Evolutionary conservation across 2,329 filamentous ascomycete genomes (phyloP).

Genomic region (Metarhizium robertsii): DNA sequence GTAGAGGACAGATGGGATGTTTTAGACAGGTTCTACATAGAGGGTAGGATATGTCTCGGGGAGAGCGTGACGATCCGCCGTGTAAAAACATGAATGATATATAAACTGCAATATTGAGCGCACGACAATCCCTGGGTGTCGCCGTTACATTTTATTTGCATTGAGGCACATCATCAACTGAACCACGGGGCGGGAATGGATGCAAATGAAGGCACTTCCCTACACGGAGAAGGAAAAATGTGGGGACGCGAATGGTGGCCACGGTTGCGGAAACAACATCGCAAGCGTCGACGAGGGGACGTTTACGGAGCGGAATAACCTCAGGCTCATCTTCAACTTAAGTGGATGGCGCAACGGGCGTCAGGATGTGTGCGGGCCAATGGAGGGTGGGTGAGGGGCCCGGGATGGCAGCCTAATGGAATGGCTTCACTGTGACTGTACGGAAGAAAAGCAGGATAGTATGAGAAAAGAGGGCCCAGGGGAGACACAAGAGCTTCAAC

Average conservation of each 20-base stretch:
- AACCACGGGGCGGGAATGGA: neutral
- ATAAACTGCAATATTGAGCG: neutral
- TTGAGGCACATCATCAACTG: neutral
- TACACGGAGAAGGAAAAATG: neutral
- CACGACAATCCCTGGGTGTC: neutral
- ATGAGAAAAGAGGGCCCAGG: neutral
- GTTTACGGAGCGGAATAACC: neutral
- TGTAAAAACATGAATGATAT: constrained; percentile 4
- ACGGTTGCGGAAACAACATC: neutral
- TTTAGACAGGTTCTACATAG: neutral
- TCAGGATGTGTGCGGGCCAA: no score
- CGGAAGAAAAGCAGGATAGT: neutral
- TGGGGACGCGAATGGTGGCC: neutral
- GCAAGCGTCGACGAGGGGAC: neutral
- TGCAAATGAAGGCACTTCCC: neutral
- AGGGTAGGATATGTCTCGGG: neutral
- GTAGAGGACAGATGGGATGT: constrained; percentile 10
- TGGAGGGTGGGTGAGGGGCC: neutral
- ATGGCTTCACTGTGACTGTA: neutral
- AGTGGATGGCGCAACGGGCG: neutral
- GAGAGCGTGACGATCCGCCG: neutral
- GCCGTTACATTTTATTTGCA: neutral
- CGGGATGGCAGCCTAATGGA: neutral
- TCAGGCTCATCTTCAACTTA: neutral
- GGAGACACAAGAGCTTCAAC: neutral